Conservation (phyloP, 257 asterid genomes). For the Hygrophila difformis region DNA sequence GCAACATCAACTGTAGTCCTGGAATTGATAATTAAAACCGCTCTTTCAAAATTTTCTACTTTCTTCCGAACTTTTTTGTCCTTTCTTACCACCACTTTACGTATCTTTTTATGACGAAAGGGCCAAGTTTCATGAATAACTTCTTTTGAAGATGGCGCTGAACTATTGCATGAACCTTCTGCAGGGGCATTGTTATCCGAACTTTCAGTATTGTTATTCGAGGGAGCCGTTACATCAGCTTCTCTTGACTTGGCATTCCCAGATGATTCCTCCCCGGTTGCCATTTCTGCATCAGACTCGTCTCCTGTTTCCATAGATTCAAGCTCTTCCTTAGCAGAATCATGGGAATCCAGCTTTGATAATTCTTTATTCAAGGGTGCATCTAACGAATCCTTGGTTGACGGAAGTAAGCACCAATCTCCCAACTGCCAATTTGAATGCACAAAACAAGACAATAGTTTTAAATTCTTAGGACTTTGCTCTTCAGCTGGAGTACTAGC, state of each 20-base stretch:
- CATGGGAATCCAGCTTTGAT: constrained; percentile 34
- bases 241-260: constrained; percentile 30
- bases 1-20: constrained; percentile 69
- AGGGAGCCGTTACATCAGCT: constrained; percentile 31
- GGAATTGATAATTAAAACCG: constrained; percentile 63
- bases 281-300: constrained; percentile 58
- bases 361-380: constrained; percentile 33
- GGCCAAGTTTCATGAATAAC: constrained; percentile 58
- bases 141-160: constrained; percentile 43
- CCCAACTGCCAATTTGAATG: constrained; percentile 96
- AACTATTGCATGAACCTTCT: constrained; percentile 40
- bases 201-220: constrained; percentile 24
- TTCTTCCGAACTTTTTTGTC: constrained; percentile 77
- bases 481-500: constrained; percentile 81
- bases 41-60: constrained; percentile 80
- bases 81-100: constrained; percentile 70
- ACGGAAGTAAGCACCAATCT: constrained; percentile 90
- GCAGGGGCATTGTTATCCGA: constrained; percentile 25
- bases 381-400: constrained; percentile 25
- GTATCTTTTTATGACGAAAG: constrained; percentile 74
- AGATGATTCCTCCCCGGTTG: constrained; percentile 33
- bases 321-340: constrained; percentile 44
- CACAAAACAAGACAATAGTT: constrained; percentile 74
- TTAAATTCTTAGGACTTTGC: constrained; percentile 79
- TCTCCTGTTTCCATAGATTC: constrained; percentile 58